Evolutionary conservation across 2,329 filamentous ascomycete species (phyloP).

Genomic region (Fusarium sp.): DNA sequence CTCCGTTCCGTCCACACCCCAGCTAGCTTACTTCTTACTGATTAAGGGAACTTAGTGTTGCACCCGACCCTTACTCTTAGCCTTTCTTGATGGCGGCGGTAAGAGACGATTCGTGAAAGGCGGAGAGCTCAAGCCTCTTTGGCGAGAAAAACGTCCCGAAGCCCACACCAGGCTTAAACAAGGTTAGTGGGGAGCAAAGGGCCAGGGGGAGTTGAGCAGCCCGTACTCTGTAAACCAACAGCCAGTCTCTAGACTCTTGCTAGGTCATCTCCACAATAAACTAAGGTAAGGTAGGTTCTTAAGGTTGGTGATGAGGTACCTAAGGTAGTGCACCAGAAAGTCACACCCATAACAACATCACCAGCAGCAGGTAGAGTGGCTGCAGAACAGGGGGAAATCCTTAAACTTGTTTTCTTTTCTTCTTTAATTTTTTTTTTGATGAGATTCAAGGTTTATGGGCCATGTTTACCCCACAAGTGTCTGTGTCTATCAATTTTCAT

Average conservation of each 20-base stretch:
- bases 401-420: not conserved
- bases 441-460: not conserved
- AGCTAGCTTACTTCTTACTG: slow-evolving; percentile 6
- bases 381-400: slow-evolving; percentile 34
- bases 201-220: slow-evolving; percentile 23
- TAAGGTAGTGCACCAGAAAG: not conserved
- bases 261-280: slow-evolving; percentile 28
- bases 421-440: not conserved
- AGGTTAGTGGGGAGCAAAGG: slow-evolving; percentile 18
- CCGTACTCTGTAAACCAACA: slow-evolving; percentile 17
- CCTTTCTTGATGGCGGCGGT: slow-evolving; percentile 47
- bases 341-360: not conserved
- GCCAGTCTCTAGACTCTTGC: slow-evolving; percentile 5
- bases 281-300: not conserved
- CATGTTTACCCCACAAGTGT: not conserved
- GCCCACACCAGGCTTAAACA: slow-evolving; percentile 20
- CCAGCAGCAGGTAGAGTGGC: slow-evolving; percentile 38
- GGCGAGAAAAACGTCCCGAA: slow-evolving; percentile 40
- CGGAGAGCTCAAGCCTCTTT: slow-evolving; percentile 41
- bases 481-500: not conserved
- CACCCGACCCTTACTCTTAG: slow-evolving; percentile 38
- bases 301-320: not conserved
- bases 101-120: slow-evolving; percentile 54
- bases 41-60: not conserved
- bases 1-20: slow-evolving; percentile 11